phyloP scores from a whole-genome alignment of 352 stramenopile species.

The Pythium rhizo-oryzae region DNA sequence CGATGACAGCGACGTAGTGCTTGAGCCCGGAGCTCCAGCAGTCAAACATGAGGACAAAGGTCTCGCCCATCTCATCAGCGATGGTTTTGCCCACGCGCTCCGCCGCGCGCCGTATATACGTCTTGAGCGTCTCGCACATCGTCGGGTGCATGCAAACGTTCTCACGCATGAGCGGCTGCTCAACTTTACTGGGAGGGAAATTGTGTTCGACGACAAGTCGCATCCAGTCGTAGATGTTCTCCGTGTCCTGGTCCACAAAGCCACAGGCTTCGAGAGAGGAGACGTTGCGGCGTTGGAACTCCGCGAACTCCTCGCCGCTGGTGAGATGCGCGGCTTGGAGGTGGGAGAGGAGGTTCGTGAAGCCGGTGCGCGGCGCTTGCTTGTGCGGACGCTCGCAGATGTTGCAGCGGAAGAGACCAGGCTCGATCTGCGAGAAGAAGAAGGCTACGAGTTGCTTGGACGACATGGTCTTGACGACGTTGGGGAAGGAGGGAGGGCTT shows the following conservation, averaged over 20 bases:
- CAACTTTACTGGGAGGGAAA: slow-evolving; percentile 8
- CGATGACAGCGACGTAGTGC: slow-evolving; percentile 7
- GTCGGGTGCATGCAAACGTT: slow-evolving; percentile 13
- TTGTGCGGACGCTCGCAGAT: background rate
- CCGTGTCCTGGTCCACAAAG: background rate
- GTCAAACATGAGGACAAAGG: slow-evolving; percentile 15
- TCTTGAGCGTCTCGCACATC: slow-evolving; percentile 15
- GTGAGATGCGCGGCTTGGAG: background rate
- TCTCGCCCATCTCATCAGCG: background rate
- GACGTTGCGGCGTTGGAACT: background rate
- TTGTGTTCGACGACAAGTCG: slow-evolving; percentile 6
- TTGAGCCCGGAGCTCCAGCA: background rate
- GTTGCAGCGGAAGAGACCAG: slow-evolving; percentile 13
- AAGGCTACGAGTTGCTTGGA: slow-evolving; percentile 8
- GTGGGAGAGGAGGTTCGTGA: slow-evolving; percentile 8
- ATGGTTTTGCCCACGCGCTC: slow-evolving; percentile 8
- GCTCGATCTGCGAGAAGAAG: slow-evolving; percentile 2
- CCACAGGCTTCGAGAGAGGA: background rate
- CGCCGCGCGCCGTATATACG: slow-evolving; percentile 1
- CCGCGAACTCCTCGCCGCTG: background rate
- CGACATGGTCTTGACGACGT: background rate
- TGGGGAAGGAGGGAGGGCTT: background rate
- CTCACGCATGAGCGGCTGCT: background rate
- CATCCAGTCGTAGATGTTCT: slow-evolving; percentile 17
- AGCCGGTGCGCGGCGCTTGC: slow-evolving; percentile 14